Percentiles rank a stretch among this genome's conserved stretches.
Conservation (phyloP, 352 stramenopile genomes). For the Pythium aphanidermatum region DNA sequence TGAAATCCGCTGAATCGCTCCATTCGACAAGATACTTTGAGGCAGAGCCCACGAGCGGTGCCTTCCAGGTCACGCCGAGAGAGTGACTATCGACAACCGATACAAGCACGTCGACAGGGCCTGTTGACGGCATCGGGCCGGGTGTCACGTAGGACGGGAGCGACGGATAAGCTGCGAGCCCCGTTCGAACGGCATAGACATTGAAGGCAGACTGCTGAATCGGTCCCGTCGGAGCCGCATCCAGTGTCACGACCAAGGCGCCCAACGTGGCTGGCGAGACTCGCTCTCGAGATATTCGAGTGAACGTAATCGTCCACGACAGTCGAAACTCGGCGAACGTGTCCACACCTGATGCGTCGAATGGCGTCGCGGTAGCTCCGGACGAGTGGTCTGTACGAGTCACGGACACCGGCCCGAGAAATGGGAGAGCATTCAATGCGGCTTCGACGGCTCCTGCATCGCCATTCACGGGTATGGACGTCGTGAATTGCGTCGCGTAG, state of each 20-base stretch:
- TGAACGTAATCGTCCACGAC: slow-evolving; percentile 80
- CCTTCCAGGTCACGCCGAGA: slow-evolving; percentile 60
- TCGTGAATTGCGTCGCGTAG: slow-evolving; percentile 29
- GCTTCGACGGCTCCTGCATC: slow-evolving; percentile 42
- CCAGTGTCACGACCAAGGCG: slow-evolving; percentile 22
- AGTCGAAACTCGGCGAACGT: slow-evolving; percentile 36
- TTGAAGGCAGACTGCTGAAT: slow-evolving; percentile 20
- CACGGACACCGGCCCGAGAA: slow-evolving; percentile 53
- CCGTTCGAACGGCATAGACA: slow-evolving; percentile 25
- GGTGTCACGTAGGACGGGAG: slow-evolving; percentile 30
- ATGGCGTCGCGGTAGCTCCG: slow-evolving; percentile 26
- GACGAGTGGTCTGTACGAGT: slow-evolving; percentile 56
- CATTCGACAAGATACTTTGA: slow-evolving; percentile 86
- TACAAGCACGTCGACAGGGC: slow-evolving; percentile 39
- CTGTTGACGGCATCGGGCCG: slow-evolving; percentile 35
- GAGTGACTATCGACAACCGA: slow-evolving; percentile 56
- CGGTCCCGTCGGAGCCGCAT: slow-evolving; percentile 13
- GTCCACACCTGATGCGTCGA: slow-evolving; percentile 40
- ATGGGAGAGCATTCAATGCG: slow-evolving; percentile 40
- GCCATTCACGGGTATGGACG: slow-evolving; percentile 38
- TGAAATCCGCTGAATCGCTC: slow-evolving; percentile 46
- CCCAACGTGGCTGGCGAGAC: slow-evolving; percentile 48
- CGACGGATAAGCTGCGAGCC: slow-evolving; percentile 9
- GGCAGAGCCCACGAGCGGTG: slow-evolving; percentile 17
- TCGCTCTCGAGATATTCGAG: slow-evolving; percentile 34